A percentile compares a stretch with the other conserved stretches of the same genome.
Conservation (phyloP, 164 flowering plant genomes). For the Magnolia officinalis region DNA sequence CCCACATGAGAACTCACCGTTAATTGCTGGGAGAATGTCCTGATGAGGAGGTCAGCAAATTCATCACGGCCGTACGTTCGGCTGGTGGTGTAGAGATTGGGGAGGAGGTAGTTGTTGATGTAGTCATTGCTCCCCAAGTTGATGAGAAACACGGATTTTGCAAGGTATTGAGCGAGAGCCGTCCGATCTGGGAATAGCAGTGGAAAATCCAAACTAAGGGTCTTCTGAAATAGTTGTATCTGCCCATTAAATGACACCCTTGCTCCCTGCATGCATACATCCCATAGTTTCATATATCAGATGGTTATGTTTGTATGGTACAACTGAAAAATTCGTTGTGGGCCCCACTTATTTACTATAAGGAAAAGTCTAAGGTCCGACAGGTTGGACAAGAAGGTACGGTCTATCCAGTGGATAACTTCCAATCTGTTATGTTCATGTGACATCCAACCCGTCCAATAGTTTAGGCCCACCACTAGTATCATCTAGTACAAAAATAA, state of each 20-base stretch:
- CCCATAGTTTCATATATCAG: neutral
- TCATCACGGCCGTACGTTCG: conserved; percentile 17
- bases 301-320: too few relatives aligned
- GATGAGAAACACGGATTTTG: conserved; percentile 27
- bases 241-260: conserved; percentile 30
- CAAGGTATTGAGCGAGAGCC: conserved; percentile 16
- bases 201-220: conserved; percentile 20
- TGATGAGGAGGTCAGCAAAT: conserved; percentile 30
- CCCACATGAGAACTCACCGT: conserved; percentile 13
- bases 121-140: conserved; percentile 42
- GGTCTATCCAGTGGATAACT: too few relatives aligned
- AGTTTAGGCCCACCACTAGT: too few relatives aligned
- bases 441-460: too few relatives aligned
- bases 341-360: too few relatives aligned
- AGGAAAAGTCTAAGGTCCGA: too few relatives aligned
- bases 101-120: conserved; percentile 41
- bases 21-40: conserved; percentile 23
- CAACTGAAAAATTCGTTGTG: too few relatives aligned
- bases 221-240: conserved; percentile 26
- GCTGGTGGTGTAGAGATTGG: conserved; percentile 24
- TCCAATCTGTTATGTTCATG: too few relatives aligned
- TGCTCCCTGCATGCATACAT: conserved; percentile 21
- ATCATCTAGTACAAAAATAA: too few relatives aligned
- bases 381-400: too few relatives aligned
- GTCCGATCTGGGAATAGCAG: conserved; percentile 13